Evolutionary conservation across 108 stramenopile species (phyloP), one percentile per base, ranked within the genome.

Genomic region (Cyclotella cryptica): DNA sequence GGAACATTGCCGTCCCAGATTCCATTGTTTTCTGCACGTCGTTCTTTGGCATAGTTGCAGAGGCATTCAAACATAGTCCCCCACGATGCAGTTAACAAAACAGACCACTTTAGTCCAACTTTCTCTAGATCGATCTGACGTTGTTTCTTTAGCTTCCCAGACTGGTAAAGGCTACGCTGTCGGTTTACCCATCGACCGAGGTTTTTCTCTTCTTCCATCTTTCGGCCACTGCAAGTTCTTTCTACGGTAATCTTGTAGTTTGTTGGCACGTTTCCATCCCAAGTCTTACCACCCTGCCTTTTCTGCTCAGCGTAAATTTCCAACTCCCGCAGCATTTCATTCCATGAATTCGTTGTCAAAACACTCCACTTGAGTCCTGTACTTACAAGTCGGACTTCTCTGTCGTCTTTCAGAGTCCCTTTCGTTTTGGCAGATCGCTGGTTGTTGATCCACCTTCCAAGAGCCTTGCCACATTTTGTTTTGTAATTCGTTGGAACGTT

Each of bases 301-400:
- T 83, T 78, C 22, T 95, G 90, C 28, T 68, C n/a, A 47, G 93
- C 84, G 54, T 95, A 95, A 17, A 91, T 67, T 70, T 88, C 83
- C 26, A 95, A 83, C 84, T 95, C 94, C 43, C 84, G 89, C 69
- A 95, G 70, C 91, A 92, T 95, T 57, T 92, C 91, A 39, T 84
- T 85, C 92, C 92, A 95, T 65, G 90, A 85, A 84, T 93, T 95
- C 10, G 92, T 90, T n/a, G 94, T 83, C 54, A 95, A 51, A 11
- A 95, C 94, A 84, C 94, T 95, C 94, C 94, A 95, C 65, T 91
- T 93, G 45, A 95, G 76, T 19, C 94, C 94, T 27, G 92, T 92
- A 62, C 90, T 88, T 8, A 90, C 76, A 42, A 95, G 88, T 53
- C 88, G 84, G 42, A 82, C 80, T 79, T 92, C 92, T 62, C 94